Conservation (phyloP, 2,329 filamentous ascomycete species). For the Paramyrothecium sp. region DNA sequence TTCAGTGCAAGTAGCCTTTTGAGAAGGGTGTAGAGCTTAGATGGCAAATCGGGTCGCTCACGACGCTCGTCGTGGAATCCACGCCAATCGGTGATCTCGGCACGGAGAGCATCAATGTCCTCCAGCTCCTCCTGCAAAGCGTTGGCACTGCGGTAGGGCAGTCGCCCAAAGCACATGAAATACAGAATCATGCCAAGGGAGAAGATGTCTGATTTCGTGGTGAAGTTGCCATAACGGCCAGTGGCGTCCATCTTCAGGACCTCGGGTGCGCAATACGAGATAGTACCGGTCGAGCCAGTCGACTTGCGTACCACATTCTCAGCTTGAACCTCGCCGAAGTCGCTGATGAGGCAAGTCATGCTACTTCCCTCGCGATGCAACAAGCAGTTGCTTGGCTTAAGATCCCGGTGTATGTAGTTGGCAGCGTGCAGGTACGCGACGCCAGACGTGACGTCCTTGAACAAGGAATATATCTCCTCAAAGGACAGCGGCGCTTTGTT, state of each 20-base stretch:
- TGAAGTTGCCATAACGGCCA: slow-evolving; percentile 87
- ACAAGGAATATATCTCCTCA: slow-evolving; percentile 95
- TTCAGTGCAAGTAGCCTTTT: slow-evolving; percentile 77
- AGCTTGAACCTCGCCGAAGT: slow-evolving; percentile 94
- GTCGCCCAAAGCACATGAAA: slow-evolving; percentile 90
- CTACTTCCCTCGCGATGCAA: slow-evolving; percentile 73
- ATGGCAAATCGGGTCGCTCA: slow-evolving; percentile 77
- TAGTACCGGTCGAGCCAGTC: slow-evolving; percentile 90
- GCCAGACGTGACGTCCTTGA: slow-evolving; percentile 91
- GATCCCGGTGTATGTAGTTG: slow-evolving; percentile 92
- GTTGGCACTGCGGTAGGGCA: slow-evolving; percentile 85
- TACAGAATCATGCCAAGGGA: slow-evolving; percentile 98
- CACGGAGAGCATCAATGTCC: slow-evolving; percentile 79
- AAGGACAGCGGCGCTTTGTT: slow-evolving; percentile 56
- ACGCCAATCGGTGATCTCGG: slow-evolving; percentile 82
- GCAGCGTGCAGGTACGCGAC: slow-evolving; percentile 85
- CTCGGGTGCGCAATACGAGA: slow-evolving; percentile 96
- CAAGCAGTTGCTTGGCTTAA: slow-evolving; percentile 95
- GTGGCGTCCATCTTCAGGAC: slow-evolving; percentile 69
- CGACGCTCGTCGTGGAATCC: slow-evolving; percentile 79
- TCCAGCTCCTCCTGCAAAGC: slow-evolving; percentile 87
- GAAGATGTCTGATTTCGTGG: slow-evolving; percentile 97
- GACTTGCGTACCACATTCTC: slow-evolving; percentile 81
- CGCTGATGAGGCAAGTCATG: slow-evolving; percentile 83
- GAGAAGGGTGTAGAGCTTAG: slow-evolving; percentile 81